Base-by-base conservation (phyloP, 2,329 filamentous ascomycete species). In the Claviceps africana region DNA sequence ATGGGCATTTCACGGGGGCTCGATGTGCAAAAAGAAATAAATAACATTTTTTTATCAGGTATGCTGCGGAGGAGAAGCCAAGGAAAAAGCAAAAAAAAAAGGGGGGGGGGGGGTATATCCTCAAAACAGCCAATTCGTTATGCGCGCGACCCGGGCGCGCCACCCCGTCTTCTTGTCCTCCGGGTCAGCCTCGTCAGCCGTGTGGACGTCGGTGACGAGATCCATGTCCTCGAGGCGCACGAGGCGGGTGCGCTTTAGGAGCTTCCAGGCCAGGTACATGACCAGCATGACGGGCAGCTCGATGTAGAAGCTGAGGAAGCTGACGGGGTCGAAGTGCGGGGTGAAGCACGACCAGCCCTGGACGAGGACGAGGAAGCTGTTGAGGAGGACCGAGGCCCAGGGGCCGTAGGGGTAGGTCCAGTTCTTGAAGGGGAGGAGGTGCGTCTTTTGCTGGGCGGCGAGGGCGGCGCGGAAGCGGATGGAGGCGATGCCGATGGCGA, bases 261-360 rank as follows among this genome's bases (percentile, higher is more conserved):
- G 28, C 65, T 91, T 93, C 83, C 85, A 91, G 6, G 72, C 79
- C 0, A 83, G 45, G 60, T 78, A 90, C 35, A 91, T 71, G 9
- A 82, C 58, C 17, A 77, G 56, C 72, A 84, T 80, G 53, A 84
- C 58, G 0, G 79, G 77, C 25, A 84, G 63, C 64, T 83, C 78
- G 39, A 85, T 72, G 58, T 85, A 83, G 56, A 72, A 79, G 54
- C 77, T 81, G 47, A 85, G 77, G 58, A 85, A 84, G 59, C 76
- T 72, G 13, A 83, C 77, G 2, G 66, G 69, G 47, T 72, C 70
- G 59, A 84, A 85, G 2, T 55, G 63, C 3, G 78, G 79, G 43
- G 74, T 80, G 65, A 85, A 84, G 51, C 73, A 78, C 58, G 67
- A 74, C 77, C 77, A 85, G 2, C 82, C 81, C 57, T 84, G 81